Percentiles rank a stretch among this genome's conserved stretches.
Evolutionary conservation across 2,329 filamentous ascomycete genomes (phyloP).

Genomic region (Alternaria arbusti): DNA sequence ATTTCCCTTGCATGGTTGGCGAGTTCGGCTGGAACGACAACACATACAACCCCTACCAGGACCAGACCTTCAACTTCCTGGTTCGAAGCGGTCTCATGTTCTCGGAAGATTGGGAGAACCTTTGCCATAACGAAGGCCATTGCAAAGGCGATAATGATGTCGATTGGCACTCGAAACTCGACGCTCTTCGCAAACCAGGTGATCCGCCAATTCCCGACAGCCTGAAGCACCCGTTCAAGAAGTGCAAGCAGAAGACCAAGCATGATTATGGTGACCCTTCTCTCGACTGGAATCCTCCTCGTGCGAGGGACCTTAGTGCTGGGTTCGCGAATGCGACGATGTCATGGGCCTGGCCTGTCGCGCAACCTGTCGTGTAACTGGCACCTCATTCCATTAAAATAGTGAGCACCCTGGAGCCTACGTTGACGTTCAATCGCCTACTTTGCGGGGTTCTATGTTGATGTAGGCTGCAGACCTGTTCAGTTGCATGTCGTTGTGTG

Average conservation of each 20-base stretch:
- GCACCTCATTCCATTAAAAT: neutral
- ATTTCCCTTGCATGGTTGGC: conserved; percentile 29
- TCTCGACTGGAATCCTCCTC: neutral
- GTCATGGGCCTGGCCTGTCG: neutral
- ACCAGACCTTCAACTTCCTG: conserved; percentile 12
- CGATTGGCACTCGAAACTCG: neutral
- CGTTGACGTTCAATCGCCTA: neutral
- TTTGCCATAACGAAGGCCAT: conserved; percentile 8
- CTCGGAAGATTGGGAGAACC: conserved; percentile 14
- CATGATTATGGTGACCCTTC: neutral
- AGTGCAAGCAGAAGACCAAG: neutral
- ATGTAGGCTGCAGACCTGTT: neutral
- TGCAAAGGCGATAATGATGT: neutral
- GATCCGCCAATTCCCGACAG: neutral
- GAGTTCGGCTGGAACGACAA: conserved; percentile 15
- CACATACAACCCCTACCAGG: neutral
- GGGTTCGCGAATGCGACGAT: neutral
- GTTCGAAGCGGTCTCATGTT: neutral
- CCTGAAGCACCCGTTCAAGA: neutral
- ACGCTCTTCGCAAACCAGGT: neutral
- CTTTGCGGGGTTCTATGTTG: neutral
- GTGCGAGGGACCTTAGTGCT: neutral
- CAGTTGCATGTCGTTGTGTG: neutral
- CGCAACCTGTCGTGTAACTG: too few species aligned
- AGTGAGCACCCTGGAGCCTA: neutral